Percentiles rank a stretch among this genome's conserved stretches.
Conservation (phyloP, 441 rosid species). For the Daphne laureola region DNA sequence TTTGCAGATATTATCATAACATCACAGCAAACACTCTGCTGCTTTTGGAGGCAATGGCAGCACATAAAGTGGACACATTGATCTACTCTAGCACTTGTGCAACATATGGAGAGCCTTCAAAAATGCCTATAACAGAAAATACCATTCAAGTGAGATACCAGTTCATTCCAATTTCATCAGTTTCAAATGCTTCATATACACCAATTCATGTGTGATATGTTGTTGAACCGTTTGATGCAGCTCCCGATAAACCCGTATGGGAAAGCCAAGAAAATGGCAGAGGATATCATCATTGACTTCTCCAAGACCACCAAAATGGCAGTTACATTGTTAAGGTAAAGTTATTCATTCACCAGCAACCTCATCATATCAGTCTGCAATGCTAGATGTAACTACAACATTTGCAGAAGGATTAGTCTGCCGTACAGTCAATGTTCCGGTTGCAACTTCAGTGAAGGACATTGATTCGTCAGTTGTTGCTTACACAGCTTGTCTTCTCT, state of each 20-base stretch:
- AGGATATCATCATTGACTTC: constrained; percentile 48
- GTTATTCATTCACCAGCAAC: not conserved
- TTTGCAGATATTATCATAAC: constrained; percentile 48
- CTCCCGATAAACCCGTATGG: constrained; percentile 53
- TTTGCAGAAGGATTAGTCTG: too few species aligned
- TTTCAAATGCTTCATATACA: not conserved
- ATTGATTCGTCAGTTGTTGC: too few species aligned
- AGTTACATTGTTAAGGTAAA: constrained; percentile 44
- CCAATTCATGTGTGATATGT: not conserved
- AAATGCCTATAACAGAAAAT: constrained; percentile 46
- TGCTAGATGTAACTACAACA: too few species aligned
- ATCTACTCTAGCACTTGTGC: constrained; percentile 65
- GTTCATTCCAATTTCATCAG: too few species aligned
- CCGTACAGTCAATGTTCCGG: not conserved
- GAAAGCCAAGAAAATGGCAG: constrained; percentile 58
- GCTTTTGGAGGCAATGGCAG: constrained; percentile 52
- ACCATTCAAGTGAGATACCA: constrained; percentile 40
- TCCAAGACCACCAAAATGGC: constrained; percentile 50
- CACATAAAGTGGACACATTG: constrained; percentile 44
- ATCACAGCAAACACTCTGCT: constrained; percentile 53
- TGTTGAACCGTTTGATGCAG: constrained; percentile 17
- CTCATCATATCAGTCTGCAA: not conserved
- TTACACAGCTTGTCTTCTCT: not conserved
- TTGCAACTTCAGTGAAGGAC: not conserved
- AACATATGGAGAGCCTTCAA: constrained; percentile 55